Base-by-base conservation (phyloP, 2,329 filamentous ascomycete genomes). In the Chrysoporthe cubensis region DNA sequence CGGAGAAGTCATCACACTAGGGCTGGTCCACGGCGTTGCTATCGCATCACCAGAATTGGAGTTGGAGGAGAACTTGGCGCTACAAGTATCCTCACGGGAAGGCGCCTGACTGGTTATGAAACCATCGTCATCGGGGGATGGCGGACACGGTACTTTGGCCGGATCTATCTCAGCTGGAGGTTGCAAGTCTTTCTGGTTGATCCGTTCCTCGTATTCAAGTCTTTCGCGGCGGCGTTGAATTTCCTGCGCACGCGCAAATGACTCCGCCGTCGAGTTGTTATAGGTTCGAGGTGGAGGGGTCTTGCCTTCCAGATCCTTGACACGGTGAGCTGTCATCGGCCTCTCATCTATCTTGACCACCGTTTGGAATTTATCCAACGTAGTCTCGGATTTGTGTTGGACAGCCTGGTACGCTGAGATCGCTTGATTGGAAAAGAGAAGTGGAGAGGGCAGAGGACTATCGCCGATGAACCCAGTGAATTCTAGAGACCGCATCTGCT, bases 11-110 rank as follows among this genome's bases (percentile, higher is more conserved):
- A 82, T 77, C 64, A 87, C 85, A 72, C 85, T 86, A 0, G 85
- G 85, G 71, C 84, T 87, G 1, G 85, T 88, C 37, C 87, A 73
- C 0, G 86, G 85, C 0, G 85, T 86, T 9, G 79, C 81, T 4
- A 84, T 74, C 3, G 77, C 76, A 18, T 80, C 83, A 62, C 85
- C 80, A 0, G 86, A 88, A 3, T 81, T 80, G 0, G 85, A 83
- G 72, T 84, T 84, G 0, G 84, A 84, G 3, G 85, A 87, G 54
- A 83, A 80, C 11, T 78, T 77, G 0, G 84, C 85, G 3, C 77
- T 78, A 64, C 79, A 76, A 1, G 81, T 82, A 44, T 80, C 77
- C 6, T 77, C 80, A 16, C 83, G 76, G 1, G 79, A 80, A 1
- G 77, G 77, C 8, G 76, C 73, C 7, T 75, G 72, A 8, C 76